A percentile compares a stretch with the other conserved stretches of the same genome.
Conservation (phyloP, 1,284 basidiomycete genomes). For the Ganoderma meredithae region DNA sequence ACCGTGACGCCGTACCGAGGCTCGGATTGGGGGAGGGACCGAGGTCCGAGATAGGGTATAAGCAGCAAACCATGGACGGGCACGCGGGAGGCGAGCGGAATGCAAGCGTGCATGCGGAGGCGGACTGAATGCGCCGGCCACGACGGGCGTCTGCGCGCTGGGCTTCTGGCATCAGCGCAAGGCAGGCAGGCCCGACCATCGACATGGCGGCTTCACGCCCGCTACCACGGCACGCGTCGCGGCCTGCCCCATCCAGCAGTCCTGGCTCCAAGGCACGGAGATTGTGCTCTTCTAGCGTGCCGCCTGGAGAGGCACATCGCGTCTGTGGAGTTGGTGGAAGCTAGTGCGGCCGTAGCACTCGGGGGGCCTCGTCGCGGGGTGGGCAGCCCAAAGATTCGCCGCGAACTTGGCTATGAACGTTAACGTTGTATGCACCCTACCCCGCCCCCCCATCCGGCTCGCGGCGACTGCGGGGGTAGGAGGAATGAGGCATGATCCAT, state of each 20-base stretch:
- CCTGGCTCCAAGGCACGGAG: not conserved
- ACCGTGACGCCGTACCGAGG: not conserved
- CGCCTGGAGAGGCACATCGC: slow-evolving; percentile 6
- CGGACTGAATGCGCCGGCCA: slow-evolving; percentile 2
- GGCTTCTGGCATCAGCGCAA: slow-evolving; percentile 13
- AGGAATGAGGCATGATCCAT: slow-evolving; percentile 4
- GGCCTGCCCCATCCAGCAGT: not conserved
- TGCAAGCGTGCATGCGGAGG: slow-evolving; percentile 9
- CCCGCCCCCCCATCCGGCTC: not conserved
- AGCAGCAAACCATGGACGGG: slow-evolving; percentile 14
- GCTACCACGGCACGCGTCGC: slow-evolving; percentile 5
- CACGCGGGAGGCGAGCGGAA: slow-evolving; percentile 13
- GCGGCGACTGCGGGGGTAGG: not conserved
- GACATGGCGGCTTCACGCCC: slow-evolving; percentile 4
- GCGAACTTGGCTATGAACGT: not conserved
- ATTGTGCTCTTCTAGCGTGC: slow-evolving; percentile 9
- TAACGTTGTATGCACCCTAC: not conserved
- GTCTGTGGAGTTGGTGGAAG: slow-evolving; percentile 5
- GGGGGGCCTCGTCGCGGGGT: not conserved
- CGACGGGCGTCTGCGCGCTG: not conserved
- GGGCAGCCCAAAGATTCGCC: not conserved
- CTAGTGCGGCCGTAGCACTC: slow-evolving; percentile 9
- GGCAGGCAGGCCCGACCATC: slow-evolving; percentile 1
- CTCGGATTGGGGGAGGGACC: not conserved
- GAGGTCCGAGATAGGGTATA: slow-evolving; percentile 10